phyloP scores from a whole-genome alignment of 805 yeast species.

The Vanderwaltozyma yarrowii region DNA sequence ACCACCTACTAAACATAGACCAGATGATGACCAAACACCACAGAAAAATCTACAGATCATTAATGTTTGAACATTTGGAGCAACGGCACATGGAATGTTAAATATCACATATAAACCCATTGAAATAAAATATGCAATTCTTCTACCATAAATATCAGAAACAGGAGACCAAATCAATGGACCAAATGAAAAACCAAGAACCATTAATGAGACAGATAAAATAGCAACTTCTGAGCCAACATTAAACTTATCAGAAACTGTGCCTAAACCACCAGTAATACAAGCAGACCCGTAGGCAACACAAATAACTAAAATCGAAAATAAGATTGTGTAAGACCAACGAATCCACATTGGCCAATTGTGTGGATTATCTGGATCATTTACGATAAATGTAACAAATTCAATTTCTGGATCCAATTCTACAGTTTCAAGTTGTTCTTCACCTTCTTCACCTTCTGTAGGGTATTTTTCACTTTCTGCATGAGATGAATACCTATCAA shows the following conservation, averaged over 20 bases:
- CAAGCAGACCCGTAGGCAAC: constrained; percentile 93
- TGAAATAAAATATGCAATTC: constrained; percentile 71
- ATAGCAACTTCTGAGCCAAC: constrained; percentile 74
- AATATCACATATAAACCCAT: constrained; percentile 65
- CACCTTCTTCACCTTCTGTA: neutral
- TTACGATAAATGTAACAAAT: constrained; percentile 68
- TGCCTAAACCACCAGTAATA: constrained; percentile 70
- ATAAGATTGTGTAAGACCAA: constrained; percentile 58
- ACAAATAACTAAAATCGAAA: constrained; percentile 66
- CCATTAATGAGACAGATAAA: constrained; percentile 77
- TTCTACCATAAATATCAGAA: constrained; percentile 75
- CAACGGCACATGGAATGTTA: constrained; percentile 78
- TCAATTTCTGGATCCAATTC: constrained; percentile 58
- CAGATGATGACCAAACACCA: constrained; percentile 79
- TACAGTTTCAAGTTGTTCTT: neutral
- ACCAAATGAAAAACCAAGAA: constrained; percentile 77
- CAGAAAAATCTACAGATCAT: constrained; percentile 75
- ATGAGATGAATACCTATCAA: constrained; percentile 1
- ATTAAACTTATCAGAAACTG: constrained; percentile 51
- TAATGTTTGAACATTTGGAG: constrained; percentile 72
- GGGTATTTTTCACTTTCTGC: neutral
- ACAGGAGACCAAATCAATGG: constrained; percentile 86
- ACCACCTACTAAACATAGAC: constrained; percentile 80
- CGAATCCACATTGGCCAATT: constrained; percentile 56
- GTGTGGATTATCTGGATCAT: constrained; percentile 84